A percentile compares a stretch with the other conserved stretches of the same genome.
Conservation (phyloP, 225 moss, liverwort and hornwort species). For the Pseudoscleropodium purum region DNA sequence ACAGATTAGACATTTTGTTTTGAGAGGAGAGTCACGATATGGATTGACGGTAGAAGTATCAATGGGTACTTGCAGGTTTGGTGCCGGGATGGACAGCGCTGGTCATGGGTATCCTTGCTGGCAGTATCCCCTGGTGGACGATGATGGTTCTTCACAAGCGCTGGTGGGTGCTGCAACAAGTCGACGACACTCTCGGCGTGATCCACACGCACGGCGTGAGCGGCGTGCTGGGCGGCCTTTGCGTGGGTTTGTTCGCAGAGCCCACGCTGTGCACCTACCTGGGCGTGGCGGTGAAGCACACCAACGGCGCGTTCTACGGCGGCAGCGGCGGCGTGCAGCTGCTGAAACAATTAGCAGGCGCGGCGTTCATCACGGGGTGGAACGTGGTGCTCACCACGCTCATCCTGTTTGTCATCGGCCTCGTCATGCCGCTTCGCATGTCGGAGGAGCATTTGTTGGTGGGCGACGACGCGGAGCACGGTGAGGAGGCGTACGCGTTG, state of each 20-base stretch:
- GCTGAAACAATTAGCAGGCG: constrained; percentile 23
- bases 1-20: neutral
- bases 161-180: constrained; percentile 26
- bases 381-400: constrained; percentile 23
- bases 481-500: constrained; percentile 35
- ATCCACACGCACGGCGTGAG: constrained; percentile 38
- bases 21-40: neutral
- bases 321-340: constrained; percentile 21
- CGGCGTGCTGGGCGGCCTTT: constrained; percentile 14
- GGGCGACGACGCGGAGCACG: constrained; percentile 29
- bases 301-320: constrained; percentile 20
- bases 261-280: constrained; percentile 19
- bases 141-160: constrained; percentile 46
- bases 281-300: constrained; percentile 2
- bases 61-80: neutral
- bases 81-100: constrained; percentile 28
- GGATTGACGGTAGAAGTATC: neutral
- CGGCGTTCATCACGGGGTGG: constrained; percentile 20
- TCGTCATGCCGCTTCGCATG: constrained; percentile 35
- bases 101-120: constrained; percentile 24
- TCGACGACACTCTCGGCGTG: constrained; percentile 39
- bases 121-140: constrained; percentile 37
- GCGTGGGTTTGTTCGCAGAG: constrained; percentile 28
- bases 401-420: constrained; percentile 10
- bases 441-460: constrained; percentile 36